A percentile compares a stretch with the other conserved stretches of the same genome.
Evolutionary conservation across 352 stramenopile genomes (phyloP).

Genomic region (Phytophthora macrochlamydospora): DNA sequence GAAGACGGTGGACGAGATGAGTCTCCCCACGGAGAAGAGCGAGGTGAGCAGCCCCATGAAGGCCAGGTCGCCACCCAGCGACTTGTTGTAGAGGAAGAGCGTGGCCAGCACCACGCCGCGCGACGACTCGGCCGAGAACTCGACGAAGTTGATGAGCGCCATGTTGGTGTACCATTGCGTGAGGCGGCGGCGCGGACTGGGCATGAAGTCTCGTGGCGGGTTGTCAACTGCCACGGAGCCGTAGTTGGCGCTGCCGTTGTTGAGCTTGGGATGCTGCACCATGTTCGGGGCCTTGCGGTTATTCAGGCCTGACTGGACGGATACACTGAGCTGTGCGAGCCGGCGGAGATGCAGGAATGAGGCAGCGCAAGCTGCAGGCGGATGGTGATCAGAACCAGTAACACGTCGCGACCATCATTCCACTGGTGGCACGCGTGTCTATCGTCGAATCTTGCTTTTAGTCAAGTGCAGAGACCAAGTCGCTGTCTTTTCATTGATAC

Average conservation of each 20-base stretch:
- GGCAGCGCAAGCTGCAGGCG: not conserved
- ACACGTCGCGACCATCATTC: not conserved
- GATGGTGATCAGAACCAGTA: not conserved
- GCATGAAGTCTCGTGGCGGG: conserved; percentile 41
- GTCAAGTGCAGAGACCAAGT: not conserved
- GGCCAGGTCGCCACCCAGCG: conserved; percentile 69
- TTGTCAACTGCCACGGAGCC: conserved; percentile 25
- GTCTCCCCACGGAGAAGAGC: conserved; percentile 77
- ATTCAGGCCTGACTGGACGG: not conserved
- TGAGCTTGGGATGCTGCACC: conserved; percentile 28
- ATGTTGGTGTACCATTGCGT: conserved; percentile 80
- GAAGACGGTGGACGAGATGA: conserved; percentile 84
- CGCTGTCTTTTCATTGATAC: too few species aligned
- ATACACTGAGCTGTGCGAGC: conserved; percentile 7
- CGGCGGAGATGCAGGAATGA: conserved; percentile 19
- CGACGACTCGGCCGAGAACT: conserved; percentile 81
- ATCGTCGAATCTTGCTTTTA: not conserved
- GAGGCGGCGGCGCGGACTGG: conserved; percentile 50
- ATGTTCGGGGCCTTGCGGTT: conserved; percentile 7
- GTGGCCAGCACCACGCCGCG: conserved; percentile 79
- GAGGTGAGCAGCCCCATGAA: conserved; percentile 86
- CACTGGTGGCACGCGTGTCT: not conserved
- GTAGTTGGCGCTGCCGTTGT: conserved; percentile 29
- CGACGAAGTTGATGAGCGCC: conserved; percentile 85
- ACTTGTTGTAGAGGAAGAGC: conserved; percentile 87